Evolutionary conservation across 1,139 yeast genomes (phyloP), one percentile per base, ranked within the genome.

Genomic region (Eremothecium sinecaudum): DNA sequence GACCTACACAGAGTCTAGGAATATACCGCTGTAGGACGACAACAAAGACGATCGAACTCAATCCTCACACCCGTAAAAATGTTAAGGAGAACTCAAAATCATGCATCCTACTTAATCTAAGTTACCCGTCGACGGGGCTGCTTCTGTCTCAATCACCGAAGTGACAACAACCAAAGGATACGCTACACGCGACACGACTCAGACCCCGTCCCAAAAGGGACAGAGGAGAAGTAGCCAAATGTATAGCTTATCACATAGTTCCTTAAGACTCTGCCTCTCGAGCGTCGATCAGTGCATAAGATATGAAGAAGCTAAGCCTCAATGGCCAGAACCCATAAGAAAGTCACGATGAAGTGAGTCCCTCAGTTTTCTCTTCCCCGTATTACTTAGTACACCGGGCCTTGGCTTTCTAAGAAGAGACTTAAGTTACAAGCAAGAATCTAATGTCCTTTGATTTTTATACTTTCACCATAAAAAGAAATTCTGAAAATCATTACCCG

Each of bases 1-100:
- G 75, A 64, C 81, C 79, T 68, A 56, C 86, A 83, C 77, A 79
- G 81, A 71, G 90, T 77, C 67, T 78, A 79, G 92, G 92, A 80
- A 80, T 80, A 80, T 80, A 83, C 80, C 73, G 87, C 66, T 46
- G 58, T 52, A 55, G 50, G 47, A 50, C 43, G 58, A 51, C 56
- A 51, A 50, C 57, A 49, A 50, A 54, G 57, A 53, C 46, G 61
- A 51, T 43, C 77, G 78, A 75, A 73, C 80, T 71, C 76, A 65
- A 66, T 67, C 56, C 45, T 18, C 34, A 36, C 32, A 38, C 31
- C 35, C 15, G 34, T 42, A 38, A 38, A 44, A 41, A 37, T 32
- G 41, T 34, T 51, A n/a, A n/a, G n/a, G 69, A 68, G 82, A 78
- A 71, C 75, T 79, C 86, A 75, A 79, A 73, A 60, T 70, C 75